These are phyloP conservation scores for Solanum chiquidenum DNA, from an alignment of 257 asterid genomes.

Conservation along the genomic window DNA sequence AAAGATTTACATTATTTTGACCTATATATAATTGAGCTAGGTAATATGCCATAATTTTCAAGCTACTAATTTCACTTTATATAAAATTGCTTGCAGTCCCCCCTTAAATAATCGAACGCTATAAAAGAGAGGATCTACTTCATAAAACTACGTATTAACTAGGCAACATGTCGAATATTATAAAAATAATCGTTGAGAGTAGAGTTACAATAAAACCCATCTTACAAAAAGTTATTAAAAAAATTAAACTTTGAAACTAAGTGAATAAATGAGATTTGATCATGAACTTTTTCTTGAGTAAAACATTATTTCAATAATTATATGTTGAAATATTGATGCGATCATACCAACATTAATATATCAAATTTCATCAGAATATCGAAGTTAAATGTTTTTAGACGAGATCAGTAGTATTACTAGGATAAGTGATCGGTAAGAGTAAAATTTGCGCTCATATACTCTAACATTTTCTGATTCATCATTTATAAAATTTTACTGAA, in stretches of 20 bases:
- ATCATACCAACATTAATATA: background rate
- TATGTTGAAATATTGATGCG: background rate
- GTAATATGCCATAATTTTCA: background rate
- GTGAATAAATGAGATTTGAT: background rate
- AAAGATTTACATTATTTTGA: background rate
- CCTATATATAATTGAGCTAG: background rate
- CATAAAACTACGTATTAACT: background rate
- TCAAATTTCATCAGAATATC: background rate
- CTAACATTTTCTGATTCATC: accelerated
- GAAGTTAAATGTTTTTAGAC: background rate
- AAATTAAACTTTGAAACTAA: background rate
- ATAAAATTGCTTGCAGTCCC: accelerated
- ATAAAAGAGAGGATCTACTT: background rate
- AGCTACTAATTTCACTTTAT: background rate
- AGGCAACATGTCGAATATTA: background rate
- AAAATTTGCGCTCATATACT: accelerated
- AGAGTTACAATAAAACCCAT: background rate
- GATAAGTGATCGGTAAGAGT: background rate
- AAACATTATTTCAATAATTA: background rate
- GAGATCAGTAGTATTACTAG: background rate
- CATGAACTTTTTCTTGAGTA: background rate
- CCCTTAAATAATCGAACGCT: background rate
- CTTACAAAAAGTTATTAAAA: background rate
- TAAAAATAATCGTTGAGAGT: background rate
- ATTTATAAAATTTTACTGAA: background rate